Conservation (phyloP, 805 yeast genomes). For the Metschnikowia gelsemii region DNA sequence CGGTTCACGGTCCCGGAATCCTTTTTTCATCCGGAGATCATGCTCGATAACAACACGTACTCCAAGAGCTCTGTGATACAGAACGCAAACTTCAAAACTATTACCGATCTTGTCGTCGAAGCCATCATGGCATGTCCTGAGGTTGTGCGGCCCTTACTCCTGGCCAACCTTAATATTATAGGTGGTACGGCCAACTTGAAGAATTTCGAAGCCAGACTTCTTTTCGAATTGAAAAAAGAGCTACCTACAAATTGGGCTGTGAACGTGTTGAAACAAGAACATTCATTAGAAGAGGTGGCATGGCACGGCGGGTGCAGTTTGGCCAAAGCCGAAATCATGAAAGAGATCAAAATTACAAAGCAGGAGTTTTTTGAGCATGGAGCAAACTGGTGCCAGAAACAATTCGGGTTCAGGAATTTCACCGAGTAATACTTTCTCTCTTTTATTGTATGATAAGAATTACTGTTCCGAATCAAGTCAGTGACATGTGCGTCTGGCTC, state of each 20-base stretch:
- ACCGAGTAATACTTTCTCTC: constrained; percentile 3
- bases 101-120: constrained; percentile 77
- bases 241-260: constrained; percentile 73
- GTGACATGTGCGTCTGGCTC: too few relatives aligned
- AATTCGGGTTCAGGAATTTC: constrained; percentile 45
- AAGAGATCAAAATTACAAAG: constrained; percentile 60
- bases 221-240: constrained; percentile 60
- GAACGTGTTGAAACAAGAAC: constrained; percentile 38
- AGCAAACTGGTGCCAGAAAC: constrained; percentile 51
- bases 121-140: constrained; percentile 71
- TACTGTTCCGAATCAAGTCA: too few relatives aligned
- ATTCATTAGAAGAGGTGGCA: constrained; percentile 27
- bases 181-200: constrained; percentile 82
- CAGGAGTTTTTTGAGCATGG: constrained; percentile 90
- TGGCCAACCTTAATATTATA: constrained; percentile 72
- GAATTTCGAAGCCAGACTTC: constrained; percentile 62
- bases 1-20: constrained; percentile 86
- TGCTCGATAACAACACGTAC: constrained; percentile 35
- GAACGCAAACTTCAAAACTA: constrained; percentile 56
- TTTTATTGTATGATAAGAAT: too few relatives aligned
- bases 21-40: constrained; percentile 77
- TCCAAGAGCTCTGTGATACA: constrained; percentile 34
- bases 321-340: constrained; percentile 41
- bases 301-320: constrained; percentile 41
- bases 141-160: constrained; percentile 67